A percentile compares a stretch with the other conserved stretches of the same genome.
phyloP scores from a whole-genome alignment of 2,329 filamentous ascomycete genomes.

The Fusarium sp. region DNA sequence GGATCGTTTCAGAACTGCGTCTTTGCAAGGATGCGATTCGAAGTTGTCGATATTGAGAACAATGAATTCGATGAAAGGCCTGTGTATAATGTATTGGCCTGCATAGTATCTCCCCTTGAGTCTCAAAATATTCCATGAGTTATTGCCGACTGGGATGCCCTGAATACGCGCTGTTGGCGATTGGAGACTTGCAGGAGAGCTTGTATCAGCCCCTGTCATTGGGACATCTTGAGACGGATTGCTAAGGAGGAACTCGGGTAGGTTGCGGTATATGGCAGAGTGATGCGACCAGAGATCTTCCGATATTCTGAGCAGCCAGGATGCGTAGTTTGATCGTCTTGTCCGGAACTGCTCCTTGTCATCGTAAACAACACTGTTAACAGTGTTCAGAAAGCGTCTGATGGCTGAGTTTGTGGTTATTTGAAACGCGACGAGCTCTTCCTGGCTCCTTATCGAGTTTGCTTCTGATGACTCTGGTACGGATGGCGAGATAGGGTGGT shows the following conservation, averaged over 20 bases:
- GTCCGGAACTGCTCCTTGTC: slow-evolving; percentile 40
- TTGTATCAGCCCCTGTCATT: neutral
- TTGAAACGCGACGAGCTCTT: slow-evolving; percentile 45
- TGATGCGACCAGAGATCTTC: slow-evolving; percentile 43
- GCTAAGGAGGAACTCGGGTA: slow-evolving; percentile 39
- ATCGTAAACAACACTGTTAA: slow-evolving; percentile 45
- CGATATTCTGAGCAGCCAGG: slow-evolving; percentile 41
- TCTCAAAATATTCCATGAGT: slow-evolving; percentile 45
- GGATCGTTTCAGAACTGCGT: slow-evolving; percentile 35
- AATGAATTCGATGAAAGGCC: slow-evolving; percentile 44
- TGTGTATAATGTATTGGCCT: slow-evolving; percentile 45
- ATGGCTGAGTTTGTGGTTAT: slow-evolving; percentile 47
- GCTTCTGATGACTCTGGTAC: neutral
- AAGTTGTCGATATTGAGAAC: slow-evolving; percentile 41
- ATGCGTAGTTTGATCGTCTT: slow-evolving; percentile 32
- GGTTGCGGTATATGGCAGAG: slow-evolving; percentile 41
- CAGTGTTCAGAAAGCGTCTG: slow-evolving; percentile 43
- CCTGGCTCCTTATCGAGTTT: neutral
- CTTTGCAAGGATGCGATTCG: slow-evolving; percentile 36
- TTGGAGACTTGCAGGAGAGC: neutral
- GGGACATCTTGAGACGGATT: neutral
- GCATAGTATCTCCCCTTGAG: slow-evolving; percentile 45
- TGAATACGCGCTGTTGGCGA: neutral
- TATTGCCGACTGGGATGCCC: slow-evolving; percentile 26
- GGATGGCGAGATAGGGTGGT: fast-evolving